Conservation (phyloP, 2,329 filamentous ascomycete genomes). For the Drechslera avenae region DNA sequence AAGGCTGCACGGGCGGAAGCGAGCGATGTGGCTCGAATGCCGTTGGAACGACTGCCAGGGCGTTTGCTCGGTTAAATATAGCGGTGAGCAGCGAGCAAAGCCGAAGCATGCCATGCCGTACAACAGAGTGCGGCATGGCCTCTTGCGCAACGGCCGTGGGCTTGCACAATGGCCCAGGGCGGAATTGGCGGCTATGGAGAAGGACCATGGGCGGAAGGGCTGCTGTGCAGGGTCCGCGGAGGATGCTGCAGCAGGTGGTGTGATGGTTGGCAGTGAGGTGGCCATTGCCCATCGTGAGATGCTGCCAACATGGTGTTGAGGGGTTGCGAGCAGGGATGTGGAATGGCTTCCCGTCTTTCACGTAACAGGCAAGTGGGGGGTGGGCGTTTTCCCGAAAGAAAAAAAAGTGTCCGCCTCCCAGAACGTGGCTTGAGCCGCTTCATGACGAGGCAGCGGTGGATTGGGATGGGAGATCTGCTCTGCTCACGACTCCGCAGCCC, state of each 20-base stretch:
- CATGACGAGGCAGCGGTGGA: not conserved
- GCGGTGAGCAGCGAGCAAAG: slow-evolving; percentile 33
- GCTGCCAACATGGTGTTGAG: slow-evolving; percentile 38
- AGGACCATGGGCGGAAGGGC: not conserved
- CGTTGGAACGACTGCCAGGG: slow-evolving; percentile 15
- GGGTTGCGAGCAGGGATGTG: slow-evolving; percentile 33
- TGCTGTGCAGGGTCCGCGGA: not conserved
- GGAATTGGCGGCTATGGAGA: slow-evolving; percentile 3
- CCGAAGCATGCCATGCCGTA: slow-evolving; percentile 23
- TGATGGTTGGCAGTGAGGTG: slow-evolving; percentile 1
- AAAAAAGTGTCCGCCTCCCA: slow-evolving; percentile 9
- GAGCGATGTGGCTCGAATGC: slow-evolving; percentile 16
- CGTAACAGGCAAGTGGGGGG: slow-evolving; percentile 39
- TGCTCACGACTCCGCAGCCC: not conserved
- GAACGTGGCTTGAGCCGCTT: slow-evolving; percentile 19
- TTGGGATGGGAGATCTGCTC: not conserved
- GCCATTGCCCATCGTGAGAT: slow-evolving; percentile 18
- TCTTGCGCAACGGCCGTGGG: not conserved
- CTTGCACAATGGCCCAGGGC: not conserved
- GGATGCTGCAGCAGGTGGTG: not conserved
- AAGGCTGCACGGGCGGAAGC: slow-evolving; percentile 20
- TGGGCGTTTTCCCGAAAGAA: not conserved
- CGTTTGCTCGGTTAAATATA: slow-evolving; percentile 21
- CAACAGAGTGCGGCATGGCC: slow-evolving; percentile 11
- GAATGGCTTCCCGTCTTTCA: slow-evolving; percentile 11